Evolutionary conservation across 75 land plant genomes (phyloP).

Genomic region (Pseudotsuga menziesii): DNA sequence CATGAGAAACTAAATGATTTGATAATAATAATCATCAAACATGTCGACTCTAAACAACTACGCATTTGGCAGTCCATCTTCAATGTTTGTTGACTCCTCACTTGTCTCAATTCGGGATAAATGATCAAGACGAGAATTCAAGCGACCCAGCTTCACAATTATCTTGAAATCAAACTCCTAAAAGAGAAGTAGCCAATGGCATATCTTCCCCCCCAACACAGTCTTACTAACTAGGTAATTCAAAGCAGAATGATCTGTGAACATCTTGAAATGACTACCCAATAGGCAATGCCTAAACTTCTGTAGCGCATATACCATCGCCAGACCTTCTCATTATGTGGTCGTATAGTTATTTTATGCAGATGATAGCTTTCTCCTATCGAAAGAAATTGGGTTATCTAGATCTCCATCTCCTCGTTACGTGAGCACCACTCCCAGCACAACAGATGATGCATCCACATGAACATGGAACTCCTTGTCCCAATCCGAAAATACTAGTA

Average conservation of each 20-base stretch:
- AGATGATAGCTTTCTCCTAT: not conserved
- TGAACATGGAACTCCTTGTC: slow-evolving; percentile 4
- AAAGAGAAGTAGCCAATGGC: not conserved
- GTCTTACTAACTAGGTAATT: not conserved
- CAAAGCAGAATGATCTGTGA: not conserved
- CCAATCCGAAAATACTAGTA: not conserved
- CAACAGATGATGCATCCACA: slow-evolving; percentile 2
- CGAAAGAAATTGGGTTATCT: not conserved
- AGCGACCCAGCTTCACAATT: not conserved
- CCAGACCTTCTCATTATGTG: not conserved
- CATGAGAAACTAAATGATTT: too few relatives aligned
- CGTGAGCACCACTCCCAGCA: not conserved
- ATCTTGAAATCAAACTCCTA: not conserved
- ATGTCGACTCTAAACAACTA: not conserved
- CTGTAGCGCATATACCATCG: not conserved
- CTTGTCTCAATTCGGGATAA: not conserved
- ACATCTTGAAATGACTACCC: not conserved
- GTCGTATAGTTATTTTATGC: not conserved
- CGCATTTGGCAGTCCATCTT: not conserved
- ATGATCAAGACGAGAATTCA: not conserved
- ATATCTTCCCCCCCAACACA: not conserved
- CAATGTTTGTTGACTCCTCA: not conserved
- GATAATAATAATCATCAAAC: not conserved
- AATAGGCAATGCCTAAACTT: not conserved
- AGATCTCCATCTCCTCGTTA: not conserved